Conservation (phyloP, 2,329 filamentous ascomycete genomes). For the Stromatinia cepivora region DNA sequence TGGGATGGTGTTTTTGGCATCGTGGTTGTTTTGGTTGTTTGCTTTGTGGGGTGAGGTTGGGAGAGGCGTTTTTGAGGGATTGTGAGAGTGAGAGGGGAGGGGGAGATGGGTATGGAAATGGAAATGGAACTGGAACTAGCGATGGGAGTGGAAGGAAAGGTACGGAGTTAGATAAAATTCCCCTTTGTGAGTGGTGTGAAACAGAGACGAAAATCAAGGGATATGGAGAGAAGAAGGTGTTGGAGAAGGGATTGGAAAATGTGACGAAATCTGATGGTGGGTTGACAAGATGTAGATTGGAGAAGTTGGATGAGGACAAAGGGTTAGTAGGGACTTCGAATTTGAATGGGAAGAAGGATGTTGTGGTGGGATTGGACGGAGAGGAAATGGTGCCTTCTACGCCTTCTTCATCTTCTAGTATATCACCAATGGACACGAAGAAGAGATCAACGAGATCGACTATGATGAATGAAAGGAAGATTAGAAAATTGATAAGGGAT, state of each 20-base stretch:
- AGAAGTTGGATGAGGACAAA: conserved; percentile 39
- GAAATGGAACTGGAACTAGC: background rate
- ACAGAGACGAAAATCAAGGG: conserved; percentile 41
- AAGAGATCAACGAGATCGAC: conserved; percentile 14
- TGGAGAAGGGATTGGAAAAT: conserved; percentile 48
- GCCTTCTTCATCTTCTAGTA: background rate
- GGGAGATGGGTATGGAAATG: conserved; percentile 18
- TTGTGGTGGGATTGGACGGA: conserved; percentile 22
- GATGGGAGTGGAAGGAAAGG: conserved; percentile 25
- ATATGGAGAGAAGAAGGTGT: conserved; percentile 38
- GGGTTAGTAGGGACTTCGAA: background rate
- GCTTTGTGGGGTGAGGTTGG: conserved; percentile 49
- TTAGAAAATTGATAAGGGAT: conserved; percentile 24
- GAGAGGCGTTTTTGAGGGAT: conserved; percentile 19
- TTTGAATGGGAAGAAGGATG: background rate
- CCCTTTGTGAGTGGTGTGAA: conserved; percentile 52
- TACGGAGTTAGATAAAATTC: conserved; percentile 50
- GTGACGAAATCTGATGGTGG: conserved; percentile 50
- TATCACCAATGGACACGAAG: background rate
- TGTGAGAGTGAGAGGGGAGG: conserved; percentile 5
- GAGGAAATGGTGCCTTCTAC: background rate
- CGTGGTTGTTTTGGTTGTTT: conserved; percentile 57
- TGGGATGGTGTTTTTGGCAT: conserved; percentile 64
- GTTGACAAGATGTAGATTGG: conserved; percentile 48
- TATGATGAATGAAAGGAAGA: conserved; percentile 23